Evolutionary conservation across 73 alveolate genomes (phyloP), one percentile per base, ranked within the genome.

Genomic region (Stentor roeselii): DNA sequence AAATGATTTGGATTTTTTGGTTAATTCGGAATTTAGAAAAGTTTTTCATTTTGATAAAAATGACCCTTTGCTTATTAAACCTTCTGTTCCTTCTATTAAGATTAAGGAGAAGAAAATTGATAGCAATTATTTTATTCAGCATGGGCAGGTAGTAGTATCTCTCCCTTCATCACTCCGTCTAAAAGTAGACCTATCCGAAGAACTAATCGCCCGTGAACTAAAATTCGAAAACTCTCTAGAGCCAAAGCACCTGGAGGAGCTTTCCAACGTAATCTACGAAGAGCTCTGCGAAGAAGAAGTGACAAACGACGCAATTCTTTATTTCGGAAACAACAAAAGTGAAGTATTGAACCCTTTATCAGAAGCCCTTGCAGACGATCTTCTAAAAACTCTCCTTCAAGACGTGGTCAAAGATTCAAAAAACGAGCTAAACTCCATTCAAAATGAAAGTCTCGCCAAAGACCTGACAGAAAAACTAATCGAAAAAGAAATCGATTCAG

Each of bases 1-100:
- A 38, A 76, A 59, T n/a, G 96, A 90, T 67, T 59, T 90, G 39
- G 85, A 83, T 32, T 88, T 88, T 39, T 76, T 90, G 1, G 32
- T 32, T 6, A 11, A 36, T 3, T 76, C 90, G 36, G 83, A 83
- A 21, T 82, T 75, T 31, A 77, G 89, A 59, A 83, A 85, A 78
- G 82, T 59, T 36, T 84, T 90, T 61, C 78, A 83, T 58, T 88
- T 90, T 67, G 76, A 80, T 27, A 90, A 88, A 38, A 76, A 82
- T 31, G 96, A 90, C 82, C 93, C 96, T 21, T 88, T 90, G 59
- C 82, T 90, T 2, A 88, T 86, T 14, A 60, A 36, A 0, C 92
- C 95, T 3, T 82, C 92, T 27, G 34, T 15, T 27, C n/a, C 37
- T 32, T 21, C 11, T 27, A 32, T 15, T 67, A 32, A 32, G 34